Evolutionary conservation across 306 rosid genomes (phyloP).

Genomic region (Comarum palustre): DNA sequence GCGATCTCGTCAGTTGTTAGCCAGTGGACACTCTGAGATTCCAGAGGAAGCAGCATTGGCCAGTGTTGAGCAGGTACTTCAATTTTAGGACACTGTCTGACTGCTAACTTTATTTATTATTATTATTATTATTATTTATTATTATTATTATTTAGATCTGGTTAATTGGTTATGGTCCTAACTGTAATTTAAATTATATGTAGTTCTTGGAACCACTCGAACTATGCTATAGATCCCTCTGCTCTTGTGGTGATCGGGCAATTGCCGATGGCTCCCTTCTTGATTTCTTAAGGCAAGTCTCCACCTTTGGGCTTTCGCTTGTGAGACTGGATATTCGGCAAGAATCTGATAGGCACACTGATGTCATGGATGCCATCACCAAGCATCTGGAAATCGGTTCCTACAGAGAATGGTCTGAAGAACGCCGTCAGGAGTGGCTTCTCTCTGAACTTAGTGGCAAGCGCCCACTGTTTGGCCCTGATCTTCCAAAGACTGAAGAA

Average conservation of each 20-base stretch:
- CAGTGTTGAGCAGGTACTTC: slow-evolving; percentile 69
- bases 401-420: slow-evolving; percentile 90
- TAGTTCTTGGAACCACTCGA: slow-evolving; percentile 97
- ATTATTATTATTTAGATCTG: background rate
- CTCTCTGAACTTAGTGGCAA: slow-evolving; percentile 79
- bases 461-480: slow-evolving; percentile 92
- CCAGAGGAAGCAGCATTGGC: slow-evolving; percentile 86
- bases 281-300: slow-evolving; percentile 94
- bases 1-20: slow-evolving; percentile 81
- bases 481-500: slow-evolving; percentile 89
- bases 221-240: slow-evolving; percentile 85
- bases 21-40: slow-evolving; percentile 78
- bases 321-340: slow-evolving; percentile 96
- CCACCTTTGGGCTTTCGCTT: slow-evolving; percentile 90
- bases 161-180: slow-evolving; percentile 21
- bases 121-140: background rate
- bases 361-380: slow-evolving; percentile 86
- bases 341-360: slow-evolving; percentile 91
- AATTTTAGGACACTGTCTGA: slow-evolving; percentile 13
- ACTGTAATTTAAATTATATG: slow-evolving; percentile 30
- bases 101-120: background rate
- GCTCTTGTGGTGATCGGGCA: slow-evolving; percentile 80
- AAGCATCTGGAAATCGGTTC: slow-evolving; percentile 87
- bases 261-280: slow-evolving; percentile 97
- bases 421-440: slow-evolving; percentile 85